A percentile compares a stretch with the other conserved stretches of the same genome.
These are phyloP conservation scores for Hevea brasiliensis DNA, from an alignment of 345 rosid species.

Conservation along the genomic window DNA sequence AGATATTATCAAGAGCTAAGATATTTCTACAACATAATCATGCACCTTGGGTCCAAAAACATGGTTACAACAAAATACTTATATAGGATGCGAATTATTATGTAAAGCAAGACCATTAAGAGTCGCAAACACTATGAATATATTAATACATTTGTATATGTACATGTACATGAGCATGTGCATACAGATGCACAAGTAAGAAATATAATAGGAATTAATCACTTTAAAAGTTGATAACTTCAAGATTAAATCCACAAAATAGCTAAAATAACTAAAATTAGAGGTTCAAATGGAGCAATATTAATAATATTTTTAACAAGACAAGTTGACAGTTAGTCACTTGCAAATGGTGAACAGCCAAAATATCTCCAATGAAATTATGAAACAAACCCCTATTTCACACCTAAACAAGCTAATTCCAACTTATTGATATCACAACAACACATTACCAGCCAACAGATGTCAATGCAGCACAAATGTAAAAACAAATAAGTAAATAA, in stretches of 20 bases:
- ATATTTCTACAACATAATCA: too few relatives aligned
- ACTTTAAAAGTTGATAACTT: too few relatives aligned
- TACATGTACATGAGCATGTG: too few relatives aligned
- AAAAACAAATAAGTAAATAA: too few relatives aligned
- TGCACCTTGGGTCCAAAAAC: too few relatives aligned
- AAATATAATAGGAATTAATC: too few relatives aligned
- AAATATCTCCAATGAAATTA: neutral
- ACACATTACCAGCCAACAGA: neutral
- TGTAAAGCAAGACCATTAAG: too few relatives aligned
- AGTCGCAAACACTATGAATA: too few relatives aligned
- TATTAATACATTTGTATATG: neutral
- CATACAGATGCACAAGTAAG: too few relatives aligned
- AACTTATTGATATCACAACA: neutral
- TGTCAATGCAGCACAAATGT: neutral
- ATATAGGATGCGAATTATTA: too few relatives aligned
- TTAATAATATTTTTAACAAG: too few relatives aligned
- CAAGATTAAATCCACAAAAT: neutral
- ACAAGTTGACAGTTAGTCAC: neutral
- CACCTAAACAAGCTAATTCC: neutral
- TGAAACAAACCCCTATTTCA: neutral
- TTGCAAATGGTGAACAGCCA: neutral
- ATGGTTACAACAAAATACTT: too few relatives aligned
- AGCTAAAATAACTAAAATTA: neutral
- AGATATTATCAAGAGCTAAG: neutral
- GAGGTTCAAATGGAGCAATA: neutral